Evolutionary conservation across 2,329 filamentous ascomycete species (phyloP).

Genomic region (Alternaria arborescens): DNA sequence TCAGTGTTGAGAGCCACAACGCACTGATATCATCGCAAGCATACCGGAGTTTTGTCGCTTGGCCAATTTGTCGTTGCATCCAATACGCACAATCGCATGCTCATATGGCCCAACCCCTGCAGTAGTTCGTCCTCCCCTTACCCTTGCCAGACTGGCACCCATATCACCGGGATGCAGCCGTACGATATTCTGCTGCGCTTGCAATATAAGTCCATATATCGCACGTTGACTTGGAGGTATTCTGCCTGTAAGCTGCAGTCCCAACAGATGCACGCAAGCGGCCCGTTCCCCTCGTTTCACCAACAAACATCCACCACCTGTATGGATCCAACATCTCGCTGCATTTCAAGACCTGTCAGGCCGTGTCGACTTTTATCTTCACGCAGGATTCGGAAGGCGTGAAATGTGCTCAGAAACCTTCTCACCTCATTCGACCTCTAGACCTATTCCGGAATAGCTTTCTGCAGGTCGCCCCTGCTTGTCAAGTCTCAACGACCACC

Average conservation of each 20-base stretch:
- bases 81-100: neutral
- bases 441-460: conserved; percentile 22
- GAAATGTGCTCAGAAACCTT: conserved; percentile 34
- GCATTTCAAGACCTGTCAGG: neutral
- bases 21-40: conserved; percentile 3
- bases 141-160: neutral
- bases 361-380: conserved; percentile 1
- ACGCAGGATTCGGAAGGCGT: conserved; percentile 16
- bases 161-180: neutral
- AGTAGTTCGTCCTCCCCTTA: neutral
- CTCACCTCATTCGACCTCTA: conserved; percentile 16
- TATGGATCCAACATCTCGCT: neutral
- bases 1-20: conserved; percentile 8
- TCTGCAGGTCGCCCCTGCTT: conserved; percentile 2
- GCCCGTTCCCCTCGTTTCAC: conserved; percentile 11
- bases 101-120: conserved; percentile 1
- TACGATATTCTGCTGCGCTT: neutral
- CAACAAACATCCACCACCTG: neutral
- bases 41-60: neutral
- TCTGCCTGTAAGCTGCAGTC: conserved; percentile 10
- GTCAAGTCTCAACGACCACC: neutral
- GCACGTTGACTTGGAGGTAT: conserved; percentile 18
- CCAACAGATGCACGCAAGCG: conserved; percentile 19
- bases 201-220: conserved; percentile 21
- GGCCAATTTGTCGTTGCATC: neutral